Base-by-base conservation (phyloP, 2,329 filamentous ascomycete species). In the Hymenoscyphus linearis region DNA sequence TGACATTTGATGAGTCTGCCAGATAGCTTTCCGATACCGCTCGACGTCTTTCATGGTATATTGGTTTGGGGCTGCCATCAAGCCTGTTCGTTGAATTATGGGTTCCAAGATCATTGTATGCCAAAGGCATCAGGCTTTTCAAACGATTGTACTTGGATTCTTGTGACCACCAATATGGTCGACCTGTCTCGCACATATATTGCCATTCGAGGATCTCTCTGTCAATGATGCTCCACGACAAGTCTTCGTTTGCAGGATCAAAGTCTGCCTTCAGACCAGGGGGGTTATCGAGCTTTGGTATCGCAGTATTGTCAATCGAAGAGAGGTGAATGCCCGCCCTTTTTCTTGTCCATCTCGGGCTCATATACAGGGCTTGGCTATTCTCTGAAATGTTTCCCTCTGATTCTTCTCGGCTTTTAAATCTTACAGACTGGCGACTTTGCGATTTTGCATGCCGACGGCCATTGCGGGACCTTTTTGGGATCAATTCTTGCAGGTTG, bases 121-220 rank as follows among this genome's bases (percentile, higher is more conserved):
- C 40, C 18, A 10, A 10, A 35, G 2, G 60, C 10, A 50, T 59
- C 10, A 64, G 31, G 13, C 63, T 66, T 56, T 64, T 66, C 50
- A 66, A 25, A 7, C 59, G 55, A 25, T 52, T 55, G 31, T 62
- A 64, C 55, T 66, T 70, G 13, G 69, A 65, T 52, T 68, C 65
- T 16, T 69, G 66, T n/a, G 67, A 71, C 69, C 70, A 73, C 68
- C 71, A 72, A 59, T 70, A 71, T 16, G 70, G 70, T 36, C 67
- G 61, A 26, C 71, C 69, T 52, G 68, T 70, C 36, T 64, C 60
- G 57, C 70, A 72, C 22, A 70, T 66, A 50, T 67, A 67, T 47
- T 72, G 67, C 71, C 71, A 73, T 61, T 72, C 71, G 14, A 61
- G 64, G 47, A 72, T 70, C 64, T 73, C 71, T 35, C 62, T 56